Evolutionary conservation across 331 rosid species (phyloP), one percentile per base, ranked within the genome.

Genomic region (Spiraea crenata): DNA sequence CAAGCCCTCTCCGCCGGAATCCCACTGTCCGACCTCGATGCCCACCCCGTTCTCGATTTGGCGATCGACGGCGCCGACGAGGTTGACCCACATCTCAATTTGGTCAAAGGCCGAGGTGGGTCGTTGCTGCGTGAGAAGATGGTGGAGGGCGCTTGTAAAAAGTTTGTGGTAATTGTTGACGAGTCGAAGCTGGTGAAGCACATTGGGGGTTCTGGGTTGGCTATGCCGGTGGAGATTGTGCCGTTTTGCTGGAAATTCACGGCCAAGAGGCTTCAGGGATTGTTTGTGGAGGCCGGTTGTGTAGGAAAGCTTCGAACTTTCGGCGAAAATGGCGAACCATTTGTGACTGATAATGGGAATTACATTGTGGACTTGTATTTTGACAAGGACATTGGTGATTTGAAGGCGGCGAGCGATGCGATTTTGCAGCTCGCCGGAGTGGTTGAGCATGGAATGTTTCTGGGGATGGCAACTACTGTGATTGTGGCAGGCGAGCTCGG

Each of bases 81-180:
- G 75, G 98, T 92, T 15, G 98, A 90, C 44, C 98, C 96, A 2
- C 42, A 37, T 35, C 75, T 92, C 50, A 92, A 90, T 71, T 46
- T 90, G 42, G 96, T 92, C 2, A 92, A 92, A 60, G 98, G 98
- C 7, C 95, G 98, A n/a, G 98, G 98, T 41, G 98, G 98, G 5
- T 92, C 96, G 7, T 91, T 92, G 15, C 31, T 88, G 39, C 74
- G 96, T 8, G 98, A 92, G 60, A 92, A 92, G 67, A 92, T 92
- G 98, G 92, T 92, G 35, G 98, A 92, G 45, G 79, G 93, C 45
- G 91, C 87, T 0, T 85, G 96, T 46, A 83, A 78, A 73, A 88
- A 85, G 63, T 92, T 92, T 7, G 75, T 92, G 4, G 92, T 87
- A 1, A 88, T 92, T 9, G 98, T 92, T 0, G 96, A 92, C 39